Conservation (phyloP, 306 rosid species). For the Cucumis hystrix region DNA sequence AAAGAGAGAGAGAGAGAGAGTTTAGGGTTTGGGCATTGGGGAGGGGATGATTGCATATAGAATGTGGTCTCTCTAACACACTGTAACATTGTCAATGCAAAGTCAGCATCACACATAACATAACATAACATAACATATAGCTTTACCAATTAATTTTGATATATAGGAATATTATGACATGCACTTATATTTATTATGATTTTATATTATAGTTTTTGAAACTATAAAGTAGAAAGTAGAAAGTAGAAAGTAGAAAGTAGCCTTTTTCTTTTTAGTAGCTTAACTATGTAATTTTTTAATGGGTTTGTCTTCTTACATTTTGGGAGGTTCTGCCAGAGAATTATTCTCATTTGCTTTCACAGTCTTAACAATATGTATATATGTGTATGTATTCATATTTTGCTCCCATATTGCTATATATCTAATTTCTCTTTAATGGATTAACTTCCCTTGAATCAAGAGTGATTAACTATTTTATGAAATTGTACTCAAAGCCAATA, state of each 20-base stretch:
- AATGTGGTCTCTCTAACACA: neutral
- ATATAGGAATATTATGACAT: no score
- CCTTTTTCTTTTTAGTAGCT: neutral
- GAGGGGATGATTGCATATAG: neutral
- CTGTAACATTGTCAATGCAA: neutral
- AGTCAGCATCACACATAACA: neutral
- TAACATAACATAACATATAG: no score
- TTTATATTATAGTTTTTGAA: no score
- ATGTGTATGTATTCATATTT: no score
- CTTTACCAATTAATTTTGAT: neutral
- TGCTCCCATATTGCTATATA: neutral
- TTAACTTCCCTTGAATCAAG: neutral
- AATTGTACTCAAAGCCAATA: neutral
- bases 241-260: neutral
- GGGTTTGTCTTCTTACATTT: neutral
- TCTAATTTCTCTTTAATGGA: neutral
- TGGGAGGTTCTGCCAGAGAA: neutral
- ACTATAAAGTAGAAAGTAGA: neutral
- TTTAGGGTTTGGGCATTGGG: neutral
- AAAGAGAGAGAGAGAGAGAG: neutral
- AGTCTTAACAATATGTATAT: no score
- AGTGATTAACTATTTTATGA: neutral
- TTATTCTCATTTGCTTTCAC: neutral
- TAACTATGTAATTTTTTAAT: neutral
- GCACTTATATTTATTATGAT: no score